Conservation (phyloP, 345 rosid genomes). For the Murraya paniculata region DNA sequence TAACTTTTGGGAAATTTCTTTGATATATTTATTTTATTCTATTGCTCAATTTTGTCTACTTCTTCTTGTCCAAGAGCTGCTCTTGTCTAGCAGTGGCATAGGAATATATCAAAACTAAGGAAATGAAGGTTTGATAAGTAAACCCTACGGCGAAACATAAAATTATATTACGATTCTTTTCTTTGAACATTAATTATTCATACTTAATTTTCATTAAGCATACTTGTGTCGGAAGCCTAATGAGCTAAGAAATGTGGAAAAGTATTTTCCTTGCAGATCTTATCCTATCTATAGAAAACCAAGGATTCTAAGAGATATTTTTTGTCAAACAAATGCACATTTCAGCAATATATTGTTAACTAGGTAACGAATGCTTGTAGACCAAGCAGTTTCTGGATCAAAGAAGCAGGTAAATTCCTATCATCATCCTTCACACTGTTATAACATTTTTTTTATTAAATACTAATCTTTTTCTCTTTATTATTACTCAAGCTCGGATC, state of each 20-base stretch:
- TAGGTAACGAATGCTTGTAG: neutral
- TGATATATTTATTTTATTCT: neutral
- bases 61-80: slow-evolving; percentile 15
- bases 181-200: neutral
- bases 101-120: neutral
- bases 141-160: neutral
- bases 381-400: neutral
- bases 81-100: neutral
- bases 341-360: neutral
- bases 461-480: neutral
- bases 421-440: neutral
- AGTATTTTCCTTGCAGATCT: neutral
- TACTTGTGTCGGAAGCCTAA: slow-evolving; percentile 22
- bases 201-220: neutral
- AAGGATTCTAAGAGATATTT: neutral
- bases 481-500: too few species aligned
- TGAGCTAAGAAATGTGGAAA: slow-evolving; percentile 30
- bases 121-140: slow-evolving; percentile 29
- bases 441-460: too few species aligned
- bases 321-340: neutral
- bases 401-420: neutral
- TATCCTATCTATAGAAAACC: neutral
- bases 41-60: neutral
- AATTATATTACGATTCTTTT: neutral
- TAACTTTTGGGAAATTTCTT: slow-evolving; percentile 2